Percentiles rank a stretch among this genome's conserved stretches.
Conservation (phyloP, 805 yeast genomes). For the Saturnispora kantuleensis region DNA sequence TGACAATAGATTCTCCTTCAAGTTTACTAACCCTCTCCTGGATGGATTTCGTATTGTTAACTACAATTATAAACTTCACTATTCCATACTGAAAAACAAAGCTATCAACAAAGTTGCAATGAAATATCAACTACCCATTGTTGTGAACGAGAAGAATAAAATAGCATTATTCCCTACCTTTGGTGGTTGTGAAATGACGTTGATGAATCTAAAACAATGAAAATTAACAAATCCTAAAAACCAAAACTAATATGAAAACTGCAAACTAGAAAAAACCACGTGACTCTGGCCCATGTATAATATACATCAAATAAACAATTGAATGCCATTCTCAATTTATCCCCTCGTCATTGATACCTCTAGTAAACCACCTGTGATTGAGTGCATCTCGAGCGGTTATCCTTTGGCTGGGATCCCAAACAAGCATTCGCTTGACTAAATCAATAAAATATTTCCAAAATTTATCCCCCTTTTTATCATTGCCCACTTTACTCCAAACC, state of each 20-base stretch:
- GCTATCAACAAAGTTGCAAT: constrained; percentile 1
- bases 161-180: constrained; percentile 4
- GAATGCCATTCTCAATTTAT: neutral
- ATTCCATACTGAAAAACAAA: constrained; percentile 1
- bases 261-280: too few relatives aligned
- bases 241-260: neutral
- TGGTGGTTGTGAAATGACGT: neutral
- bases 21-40: neutral
- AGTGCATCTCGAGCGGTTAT: constrained; percentile 46
- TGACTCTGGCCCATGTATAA: neutral
- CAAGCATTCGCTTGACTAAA: constrained; percentile 38
- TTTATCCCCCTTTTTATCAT: constrained; percentile 42
- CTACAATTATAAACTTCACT: constrained; percentile 5
- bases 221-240: neutral
- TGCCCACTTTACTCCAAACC: constrained; percentile 25
- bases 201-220: neutral
- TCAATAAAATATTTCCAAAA: constrained; percentile 74
- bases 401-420: constrained; percentile 41
- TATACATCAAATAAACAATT: neutral
- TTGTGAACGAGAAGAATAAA: neutral
- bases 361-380: constrained; percentile 66
- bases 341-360: constrained; percentile 51
- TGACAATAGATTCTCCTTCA: constrained; percentile 7
- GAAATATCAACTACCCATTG: constrained; percentile 3
- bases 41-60: neutral